Evolutionary conservation across 2,329 filamentous ascomycete genomes (phyloP), one percentile per base, ranked within the genome.

Genomic region (Davidsoniella virescens): DNA sequence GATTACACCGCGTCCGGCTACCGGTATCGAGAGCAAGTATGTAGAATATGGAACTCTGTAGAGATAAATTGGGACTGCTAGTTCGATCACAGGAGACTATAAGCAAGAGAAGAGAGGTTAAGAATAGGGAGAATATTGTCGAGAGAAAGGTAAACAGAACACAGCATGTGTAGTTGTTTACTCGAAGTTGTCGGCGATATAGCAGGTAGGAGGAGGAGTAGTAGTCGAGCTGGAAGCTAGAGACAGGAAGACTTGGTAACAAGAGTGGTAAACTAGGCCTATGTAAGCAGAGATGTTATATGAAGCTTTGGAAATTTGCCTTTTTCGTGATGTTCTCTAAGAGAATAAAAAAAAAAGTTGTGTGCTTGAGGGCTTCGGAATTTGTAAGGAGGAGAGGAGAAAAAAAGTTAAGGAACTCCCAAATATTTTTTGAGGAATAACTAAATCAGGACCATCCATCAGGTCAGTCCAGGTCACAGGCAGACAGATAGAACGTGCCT

Each of bases 111-210:
- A 43, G 25, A 25, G 16, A 20, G 41, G 41, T 20, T 17, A 25
- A 43, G 18, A 3, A 43, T 43, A 43, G 18, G 41, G n/a, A 10
- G 18, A 12, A 25, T 43, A 12, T 43, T 25, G n/a, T 39, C 20
- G 20, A 23, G 20, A 12, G 29, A 14, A 18, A 33, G n/a, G 9
- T 37, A 46, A 23, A 18, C 16, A 36, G n/a, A 33, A 56, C 53
- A 56, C 56, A 54, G 53, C 51, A 46, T 48, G 42, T 25, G 36
- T 46, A 37, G n/a, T 33, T 17, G 44, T 37, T 46, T 36, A 37
- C 44, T 46, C 26, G 29, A 46, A 46, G 16, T n/a, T 18, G 26
- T 36, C 26, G 29, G 44, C 14, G 12, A 33, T 33, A 9, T 9
- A 33, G 29, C 12, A 10, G 44, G 4, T 12, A 17, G 37, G 4